These are phyloP conservation scores for Polytrichum commune DNA, from an alignment of 225 moss, liverwort and hornwort genomes.

Conservation along the genomic window DNA sequence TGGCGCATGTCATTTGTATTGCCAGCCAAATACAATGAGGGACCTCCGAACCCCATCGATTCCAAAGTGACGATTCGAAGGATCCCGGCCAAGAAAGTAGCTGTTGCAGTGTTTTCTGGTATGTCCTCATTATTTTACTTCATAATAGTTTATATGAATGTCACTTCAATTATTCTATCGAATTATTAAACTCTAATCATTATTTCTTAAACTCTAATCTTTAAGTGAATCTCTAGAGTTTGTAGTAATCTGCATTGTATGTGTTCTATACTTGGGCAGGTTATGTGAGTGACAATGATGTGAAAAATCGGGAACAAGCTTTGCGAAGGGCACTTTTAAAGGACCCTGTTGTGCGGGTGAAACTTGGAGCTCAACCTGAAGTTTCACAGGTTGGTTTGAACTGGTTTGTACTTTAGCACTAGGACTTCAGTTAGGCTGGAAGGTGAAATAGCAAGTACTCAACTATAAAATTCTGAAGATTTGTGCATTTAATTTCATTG, in stretches of 20 bases:
- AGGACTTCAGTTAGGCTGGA: too few relatives aligned
- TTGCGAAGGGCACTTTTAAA: conserved; percentile 55
- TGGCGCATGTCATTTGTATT: conserved; percentile 93
- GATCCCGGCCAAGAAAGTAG: conserved; percentile 74
- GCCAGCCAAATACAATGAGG: conserved; percentile 79
- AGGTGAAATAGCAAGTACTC: too few relatives aligned
- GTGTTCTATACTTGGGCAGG: conserved; percentile 22
- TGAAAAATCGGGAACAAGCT: conserved; percentile 53
- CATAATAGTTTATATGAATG: neutral
- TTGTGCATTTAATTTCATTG: too few relatives aligned
- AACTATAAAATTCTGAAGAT: too few relatives aligned
- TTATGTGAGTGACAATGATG: conserved; percentile 67
- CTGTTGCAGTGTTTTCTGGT: conserved; percentile 79
- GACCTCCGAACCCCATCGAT: conserved; percentile 75
- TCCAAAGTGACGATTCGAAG: conserved; percentile 57
- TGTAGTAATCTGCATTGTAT: too few relatives aligned
- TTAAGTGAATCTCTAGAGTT: too few relatives aligned
- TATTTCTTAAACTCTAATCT: too few relatives aligned
- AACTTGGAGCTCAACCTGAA: conserved; percentile 50
- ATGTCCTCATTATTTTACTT: neutral
- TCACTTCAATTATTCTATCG: neutral
- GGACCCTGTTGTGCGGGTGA: conserved; percentile 56
- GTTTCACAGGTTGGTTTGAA: conserved; percentile 69
- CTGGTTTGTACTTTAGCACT: too few relatives aligned
- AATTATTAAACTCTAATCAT: too few relatives aligned